Evolutionary conservation across 2,329 filamentous ascomycete genomes (phyloP).

Genomic region (Colletotrichum sojae): DNA sequence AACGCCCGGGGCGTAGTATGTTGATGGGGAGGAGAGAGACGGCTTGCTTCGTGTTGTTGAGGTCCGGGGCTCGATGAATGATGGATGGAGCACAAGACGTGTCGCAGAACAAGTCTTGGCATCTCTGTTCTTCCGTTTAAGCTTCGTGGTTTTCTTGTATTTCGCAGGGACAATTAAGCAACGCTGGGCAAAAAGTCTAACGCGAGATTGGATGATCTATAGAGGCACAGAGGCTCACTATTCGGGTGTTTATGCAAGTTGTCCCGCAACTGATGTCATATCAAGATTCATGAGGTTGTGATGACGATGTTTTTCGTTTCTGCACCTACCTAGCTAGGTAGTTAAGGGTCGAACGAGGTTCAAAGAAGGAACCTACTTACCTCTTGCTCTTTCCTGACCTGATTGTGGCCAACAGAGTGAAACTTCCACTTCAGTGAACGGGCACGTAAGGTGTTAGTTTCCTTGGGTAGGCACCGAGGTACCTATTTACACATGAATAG

Average conservation of each 20-base stretch:
- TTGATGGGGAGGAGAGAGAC: not conserved
- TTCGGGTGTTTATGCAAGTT: constrained; percentile 10
- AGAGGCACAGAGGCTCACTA: constrained; percentile 13
- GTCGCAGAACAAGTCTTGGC: too few species aligned
- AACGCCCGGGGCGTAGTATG: not conserved
- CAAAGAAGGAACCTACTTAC: too few species aligned
- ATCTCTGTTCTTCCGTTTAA: not conserved
- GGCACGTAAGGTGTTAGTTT: not conserved
- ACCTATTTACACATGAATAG: too few species aligned
- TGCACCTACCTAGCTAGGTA: not conserved
- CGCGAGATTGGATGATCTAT: constrained; percentile 21
- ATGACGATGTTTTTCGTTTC: constrained; percentile 1
- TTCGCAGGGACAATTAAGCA: constrained; percentile 14
- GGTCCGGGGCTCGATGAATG: too few species aligned
- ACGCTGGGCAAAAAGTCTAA: constrained; percentile 21
- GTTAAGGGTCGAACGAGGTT: not conserved
- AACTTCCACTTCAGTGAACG: not conserved
- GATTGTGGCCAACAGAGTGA: not conserved
- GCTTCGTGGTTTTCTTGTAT: too few species aligned
- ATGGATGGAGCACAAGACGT: too few species aligned
- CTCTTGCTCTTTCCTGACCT: not conserved
- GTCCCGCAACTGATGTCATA: constrained; percentile 15
- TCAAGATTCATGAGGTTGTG: not conserved
- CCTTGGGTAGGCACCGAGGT: too few species aligned
- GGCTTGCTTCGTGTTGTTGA: not conserved